These are phyloP conservation scores for Keqinozyma sinolaborantium DNA, from an alignment of 1,139 yeast genomes.

Conservation along the genomic window DNA sequence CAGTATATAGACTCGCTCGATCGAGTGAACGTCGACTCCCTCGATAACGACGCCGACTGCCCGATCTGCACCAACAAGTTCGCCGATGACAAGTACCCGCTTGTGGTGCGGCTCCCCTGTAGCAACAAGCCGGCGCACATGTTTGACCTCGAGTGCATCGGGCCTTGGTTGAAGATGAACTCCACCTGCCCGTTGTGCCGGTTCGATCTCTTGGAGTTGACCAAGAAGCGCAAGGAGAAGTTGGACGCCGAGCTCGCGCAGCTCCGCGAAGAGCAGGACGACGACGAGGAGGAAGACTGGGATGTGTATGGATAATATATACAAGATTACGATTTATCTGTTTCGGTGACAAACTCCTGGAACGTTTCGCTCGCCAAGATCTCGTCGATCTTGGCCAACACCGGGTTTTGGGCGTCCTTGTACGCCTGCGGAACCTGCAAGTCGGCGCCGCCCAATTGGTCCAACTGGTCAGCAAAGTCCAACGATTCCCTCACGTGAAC, in stretches of 20 bases:
- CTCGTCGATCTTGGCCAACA: conserved; percentile 70
- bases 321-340: conserved; percentile 1
- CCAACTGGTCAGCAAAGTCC: conserved; percentile 37
- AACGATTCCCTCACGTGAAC: conserved; percentile 58
- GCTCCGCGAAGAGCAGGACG: conserved; percentile 60
- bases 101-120: conserved; percentile 81
- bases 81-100: conserved; percentile 70
- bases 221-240: conserved; percentile 38
- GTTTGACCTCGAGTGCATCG: conserved; percentile 86
- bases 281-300: conserved; percentile 67
- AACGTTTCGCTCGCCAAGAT: conserved; percentile 57
- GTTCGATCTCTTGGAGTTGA: conserved; percentile 52
- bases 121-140: conserved; percentile 45
- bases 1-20: conserved; percentile 73
- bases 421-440: conserved; percentile 35
- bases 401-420: conserved; percentile 49
- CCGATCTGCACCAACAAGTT: conserved; percentile 81
- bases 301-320: conserved; percentile 58
- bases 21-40: conserved; percentile 50
- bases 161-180: conserved; percentile 81
- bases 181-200: conserved; percentile 89
- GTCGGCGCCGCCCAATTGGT: conserved; percentile 21
- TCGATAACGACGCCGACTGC: conserved; percentile 60
- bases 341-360: conserved; percentile 34
- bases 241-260: conserved; percentile 34